These are phyloP conservation scores for Simplicillium sp. DNA, from an alignment of 2,329 filamentous ascomycete genomes.

Conservation along the genomic window DNA sequence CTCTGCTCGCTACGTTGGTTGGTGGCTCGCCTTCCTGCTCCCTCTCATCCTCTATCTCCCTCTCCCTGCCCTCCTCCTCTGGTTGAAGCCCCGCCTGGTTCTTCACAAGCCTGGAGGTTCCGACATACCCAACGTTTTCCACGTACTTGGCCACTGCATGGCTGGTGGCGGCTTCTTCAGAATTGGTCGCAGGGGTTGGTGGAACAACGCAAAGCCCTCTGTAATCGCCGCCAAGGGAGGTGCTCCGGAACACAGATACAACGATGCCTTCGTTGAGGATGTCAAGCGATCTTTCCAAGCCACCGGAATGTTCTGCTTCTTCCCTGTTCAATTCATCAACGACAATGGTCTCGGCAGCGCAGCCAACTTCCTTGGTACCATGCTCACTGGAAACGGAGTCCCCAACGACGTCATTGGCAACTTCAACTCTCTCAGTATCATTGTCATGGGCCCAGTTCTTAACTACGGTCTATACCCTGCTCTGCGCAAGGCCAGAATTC, in stretches of 20 bases:
- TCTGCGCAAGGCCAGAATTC: conserved; percentile 39
- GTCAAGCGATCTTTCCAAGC: conserved; percentile 41
- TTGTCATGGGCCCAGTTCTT: conserved; percentile 29
- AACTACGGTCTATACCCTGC: conserved; percentile 41
- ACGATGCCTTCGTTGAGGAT: conserved; percentile 59
- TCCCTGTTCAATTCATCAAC: conserved; percentile 29
- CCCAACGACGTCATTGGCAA: conserved; percentile 54
- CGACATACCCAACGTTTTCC: conserved; percentile 50
- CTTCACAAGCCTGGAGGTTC: conserved; percentile 54
- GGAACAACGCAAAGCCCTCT: conserved; percentile 50
- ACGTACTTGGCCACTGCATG: conserved; percentile 43
- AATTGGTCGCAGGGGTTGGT: conserved; percentile 44
- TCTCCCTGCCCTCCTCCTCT: conserved; percentile 47
- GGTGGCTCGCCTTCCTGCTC: conserved; percentile 38
- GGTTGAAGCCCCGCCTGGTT: conserved; percentile 48
- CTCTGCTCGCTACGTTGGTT: conserved; percentile 39
- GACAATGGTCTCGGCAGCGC: conserved; percentile 28
- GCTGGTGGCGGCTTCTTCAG: conserved; percentile 40
- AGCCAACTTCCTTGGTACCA: conserved; percentile 25
- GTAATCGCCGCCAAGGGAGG: conserved; percentile 29
- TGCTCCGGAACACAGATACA: conserved; percentile 44
- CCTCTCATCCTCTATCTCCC: conserved; percentile 44
- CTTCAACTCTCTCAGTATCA: conserved; percentile 49
- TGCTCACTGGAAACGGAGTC: conserved; percentile 36
- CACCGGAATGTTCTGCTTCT: conserved; percentile 30